Evolutionary conservation across 306 rosid species (phyloP).

Genomic region (Fragaria vesca): DNA sequence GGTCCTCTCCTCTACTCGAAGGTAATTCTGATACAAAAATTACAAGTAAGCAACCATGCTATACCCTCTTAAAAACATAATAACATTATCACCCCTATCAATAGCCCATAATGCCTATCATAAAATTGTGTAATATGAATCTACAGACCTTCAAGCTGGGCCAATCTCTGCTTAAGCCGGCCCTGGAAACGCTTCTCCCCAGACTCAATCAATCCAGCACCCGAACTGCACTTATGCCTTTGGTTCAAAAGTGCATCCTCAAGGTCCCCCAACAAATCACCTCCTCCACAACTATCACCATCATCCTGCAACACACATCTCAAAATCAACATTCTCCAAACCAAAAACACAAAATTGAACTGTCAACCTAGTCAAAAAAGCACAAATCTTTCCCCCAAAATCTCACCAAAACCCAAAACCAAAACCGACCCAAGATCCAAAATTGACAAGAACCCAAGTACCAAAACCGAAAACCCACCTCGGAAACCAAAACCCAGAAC

Average conservation of each 20-base stretch:
- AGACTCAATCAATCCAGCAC: constrained; percentile 49
- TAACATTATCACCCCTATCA: background rate
- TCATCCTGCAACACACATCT: constrained; percentile 50
- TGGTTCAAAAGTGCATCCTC: constrained; percentile 62
- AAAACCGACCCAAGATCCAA: constrained; percentile 21
- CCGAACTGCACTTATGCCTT: constrained; percentile 44
- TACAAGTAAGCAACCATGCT: constrained; percentile 24
- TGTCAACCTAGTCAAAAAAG: background rate
- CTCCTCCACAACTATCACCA: constrained; percentile 32
- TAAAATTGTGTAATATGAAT: background rate
- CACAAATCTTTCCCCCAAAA: background rate
- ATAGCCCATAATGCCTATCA: background rate
- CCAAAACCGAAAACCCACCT: constrained; percentile 11
- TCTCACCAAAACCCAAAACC: background rate
- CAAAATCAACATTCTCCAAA: constrained; percentile 14
- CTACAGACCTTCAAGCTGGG: constrained; percentile 73
- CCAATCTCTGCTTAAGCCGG: constrained; percentile 62
- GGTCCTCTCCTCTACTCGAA: constrained; percentile 89
- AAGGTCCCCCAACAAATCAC: constrained; percentile 57
- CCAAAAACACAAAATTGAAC: background rate
- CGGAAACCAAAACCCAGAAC: constrained; percentile 10
- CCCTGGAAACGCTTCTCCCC: constrained; percentile 55
- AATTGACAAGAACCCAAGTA: constrained; percentile 7
- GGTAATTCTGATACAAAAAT: constrained; percentile 76
- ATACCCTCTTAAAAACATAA: background rate